Evolutionary conservation across 768 basidiomycete species (phyloP), one percentile per base, ranked within the genome.

Genomic region (Rickenella mellea): DNA sequence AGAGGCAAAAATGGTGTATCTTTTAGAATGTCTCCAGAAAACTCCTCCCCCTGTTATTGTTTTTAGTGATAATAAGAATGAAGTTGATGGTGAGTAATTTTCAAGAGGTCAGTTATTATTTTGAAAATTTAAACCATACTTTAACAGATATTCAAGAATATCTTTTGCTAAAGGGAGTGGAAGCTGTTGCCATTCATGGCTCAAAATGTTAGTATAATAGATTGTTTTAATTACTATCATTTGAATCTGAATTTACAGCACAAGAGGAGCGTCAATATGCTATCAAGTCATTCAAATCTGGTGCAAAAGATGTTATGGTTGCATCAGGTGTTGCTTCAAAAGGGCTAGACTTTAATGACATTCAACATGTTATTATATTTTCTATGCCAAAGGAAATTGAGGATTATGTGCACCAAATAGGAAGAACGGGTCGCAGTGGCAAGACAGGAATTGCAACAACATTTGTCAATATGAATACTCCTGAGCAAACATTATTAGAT

Each of bases 341-440:
- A 61, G 96, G 96, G 22, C 77, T 99, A 46, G 96, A 99, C 63
- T 99, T 99, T 64, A 92, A 86, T 60, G 96, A 98, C 55, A 94
- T 99, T 45, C 92, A 97, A 53, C 96, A 97, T 59, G 93, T 98
- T 57, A 97, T 99, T 62, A 98, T 97, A 48, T 99, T 93, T 61
- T 82, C 87, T 24, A 98, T 99, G 96, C 96, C 96, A 0, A 99
- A 98, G 62, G 96, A 99, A 67, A 99, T 99, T 48, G 96, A 99
- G 63, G 96, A 99, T 60, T 99, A 99, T 55, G 94, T 98, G 39
- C 96, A 99, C 67, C 94, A 99, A 62, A 98, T 98, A 50, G 96
- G 96, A 21, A 85, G 96, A 46, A 99, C 96, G 6, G 96, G 96
- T 40, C 80, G 96, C 51, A 91, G 87, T 51, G 96, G 96, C 17